These are phyloP conservation scores for Mycena capillaripes DNA, from an alignment of 768 basidiomycete species.

Conservation along the genomic window DNA sequence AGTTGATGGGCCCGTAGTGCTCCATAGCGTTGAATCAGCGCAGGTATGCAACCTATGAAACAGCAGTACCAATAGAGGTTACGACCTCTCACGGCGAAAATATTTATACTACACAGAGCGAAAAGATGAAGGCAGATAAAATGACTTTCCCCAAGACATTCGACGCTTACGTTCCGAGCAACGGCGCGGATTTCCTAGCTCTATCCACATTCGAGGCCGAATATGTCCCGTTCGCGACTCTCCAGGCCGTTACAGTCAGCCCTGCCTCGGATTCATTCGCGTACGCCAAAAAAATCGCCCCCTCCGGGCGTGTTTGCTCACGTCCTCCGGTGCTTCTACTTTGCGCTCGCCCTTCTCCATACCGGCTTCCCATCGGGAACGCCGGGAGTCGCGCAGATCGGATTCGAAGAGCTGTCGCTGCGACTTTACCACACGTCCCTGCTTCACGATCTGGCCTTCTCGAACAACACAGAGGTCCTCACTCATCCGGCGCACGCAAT, in stretches of 20 bases:
- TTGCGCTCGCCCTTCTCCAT: slow-evolving; percentile 14
- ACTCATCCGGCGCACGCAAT: slow-evolving; percentile 16
- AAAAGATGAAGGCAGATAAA: slow-evolving; percentile 17
- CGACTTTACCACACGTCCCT: slow-evolving; percentile 15
- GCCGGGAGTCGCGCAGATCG: slow-evolving; percentile 21
- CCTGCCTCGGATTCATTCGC: slow-evolving; percentile 9
- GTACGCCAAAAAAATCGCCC: slow-evolving; percentile 14
- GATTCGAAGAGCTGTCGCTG: slow-evolving; percentile 9
- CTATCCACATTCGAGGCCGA: slow-evolving; percentile 11
- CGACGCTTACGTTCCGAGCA: too few species aligned
- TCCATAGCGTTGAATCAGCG: too few species aligned
- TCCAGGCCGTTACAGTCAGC: slow-evolving; percentile 4
- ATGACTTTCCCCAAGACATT: slow-evolving; percentile 6
- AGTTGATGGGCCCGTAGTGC: too few species aligned
- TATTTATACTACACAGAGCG: slow-evolving; percentile 6
- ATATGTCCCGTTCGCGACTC: slow-evolving; percentile 13
- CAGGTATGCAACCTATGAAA: too few species aligned
- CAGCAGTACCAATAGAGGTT: too few species aligned
- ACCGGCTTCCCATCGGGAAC: slow-evolving; percentile 19
- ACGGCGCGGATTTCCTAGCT: too few species aligned
- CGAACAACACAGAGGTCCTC: too few species aligned
- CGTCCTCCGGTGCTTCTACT: slow-evolving; percentile 19
- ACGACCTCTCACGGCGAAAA: slow-evolving; percentile 14
- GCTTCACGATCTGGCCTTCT: slow-evolving; percentile 13
- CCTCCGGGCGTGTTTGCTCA: slow-evolving; percentile 5